Base-by-base conservation (phyloP, 441 rosid species). In the Adansonia rubrostipa region DNA sequence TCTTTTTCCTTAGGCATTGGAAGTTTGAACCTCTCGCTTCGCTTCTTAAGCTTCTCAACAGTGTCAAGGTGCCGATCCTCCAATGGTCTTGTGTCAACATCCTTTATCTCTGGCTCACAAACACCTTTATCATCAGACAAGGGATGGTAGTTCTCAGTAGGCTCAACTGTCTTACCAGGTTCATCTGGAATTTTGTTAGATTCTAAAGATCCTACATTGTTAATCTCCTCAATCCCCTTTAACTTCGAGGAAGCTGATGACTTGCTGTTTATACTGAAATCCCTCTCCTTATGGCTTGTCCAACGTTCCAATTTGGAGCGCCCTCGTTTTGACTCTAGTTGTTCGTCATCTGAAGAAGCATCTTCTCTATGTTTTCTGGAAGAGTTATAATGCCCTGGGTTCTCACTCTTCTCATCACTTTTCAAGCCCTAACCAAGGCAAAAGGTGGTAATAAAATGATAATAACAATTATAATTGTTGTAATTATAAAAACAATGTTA, bases 11-110 rank as follows among this genome's bases (percentile, higher is more conserved):
- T 87, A 14, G 98, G 91, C 98, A 96, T 88, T 24, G 99, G 99
- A 79, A 93, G 94, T 86, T 91, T 96, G 90, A 94, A 96, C 77
- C 99, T 87, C 89, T 96, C 98, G 64, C 99, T 96, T 70, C 99
- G 90, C 83, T 96, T 93, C 92, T 96, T 96, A 83, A 96, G 87
- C 89, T 94, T 96, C 90, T 94, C 99, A 42, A 96, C 96, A 0
- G 99, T 96, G 82, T 96, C 98, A 65, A 90, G 85, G 83, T 93
- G 98, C 64, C 86, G 83, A 83, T 92, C 93, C 78, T 93, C 96
- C 17, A 77, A 47, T 36, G 89, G 91, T 75, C 88, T 89, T 80
- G 81, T 77, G 71, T 86, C 93, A 47, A 78, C 80, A 85, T 89
- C 93, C 88, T 86, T 90, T 57, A 75, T 84, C 76, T 92, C 95